These are phyloP conservation scores for Fraxinus albicans DNA, from an alignment of 305 asterid genomes.

Conservation along the genomic window DNA sequence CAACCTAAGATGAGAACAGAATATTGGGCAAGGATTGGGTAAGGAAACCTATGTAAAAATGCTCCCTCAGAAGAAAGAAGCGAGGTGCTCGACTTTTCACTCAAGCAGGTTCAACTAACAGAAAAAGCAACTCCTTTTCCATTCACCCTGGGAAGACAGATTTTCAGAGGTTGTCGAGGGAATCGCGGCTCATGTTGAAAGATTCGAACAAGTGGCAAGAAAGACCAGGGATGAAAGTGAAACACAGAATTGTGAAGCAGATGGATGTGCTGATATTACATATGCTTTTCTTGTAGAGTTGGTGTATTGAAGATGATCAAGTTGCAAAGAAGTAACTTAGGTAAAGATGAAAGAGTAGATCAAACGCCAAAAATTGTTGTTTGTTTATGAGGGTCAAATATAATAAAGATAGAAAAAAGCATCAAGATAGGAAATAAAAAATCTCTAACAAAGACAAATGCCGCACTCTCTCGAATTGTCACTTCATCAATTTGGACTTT, in stretches of 20 bases:
- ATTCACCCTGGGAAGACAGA: background rate
- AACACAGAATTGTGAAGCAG: background rate
- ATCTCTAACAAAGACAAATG: constrained; percentile 18
- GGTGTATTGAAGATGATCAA: background rate
- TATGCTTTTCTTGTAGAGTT: background rate
- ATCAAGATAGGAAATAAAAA: background rate
- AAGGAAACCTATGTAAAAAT: constrained; percentile 15
- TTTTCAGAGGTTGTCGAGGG: background rate
- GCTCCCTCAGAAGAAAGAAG: background rate
- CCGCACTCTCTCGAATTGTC: background rate
- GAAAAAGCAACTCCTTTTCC: background rate
- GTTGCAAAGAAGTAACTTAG: constrained; percentile 15
- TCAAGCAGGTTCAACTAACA: background rate
- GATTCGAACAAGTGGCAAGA: constrained; percentile 5
- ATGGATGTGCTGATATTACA: background rate
- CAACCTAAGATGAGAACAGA: background rate
- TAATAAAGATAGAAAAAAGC: background rate
- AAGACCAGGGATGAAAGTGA: background rate
- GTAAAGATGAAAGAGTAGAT: constrained; percentile 11
- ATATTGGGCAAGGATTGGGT: constrained; percentile 12
- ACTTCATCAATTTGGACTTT: background rate
- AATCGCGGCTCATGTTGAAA: background rate
- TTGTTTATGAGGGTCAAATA: constrained; percentile 25
- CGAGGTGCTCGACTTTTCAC: background rate
- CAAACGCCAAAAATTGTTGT: constrained; percentile 19